Evolutionary conservation across 495 filamentous ascomycete species (phyloP), one percentile per base, ranked within the genome.

Genomic region (Lasiosphaeris hirsuta): DNA sequence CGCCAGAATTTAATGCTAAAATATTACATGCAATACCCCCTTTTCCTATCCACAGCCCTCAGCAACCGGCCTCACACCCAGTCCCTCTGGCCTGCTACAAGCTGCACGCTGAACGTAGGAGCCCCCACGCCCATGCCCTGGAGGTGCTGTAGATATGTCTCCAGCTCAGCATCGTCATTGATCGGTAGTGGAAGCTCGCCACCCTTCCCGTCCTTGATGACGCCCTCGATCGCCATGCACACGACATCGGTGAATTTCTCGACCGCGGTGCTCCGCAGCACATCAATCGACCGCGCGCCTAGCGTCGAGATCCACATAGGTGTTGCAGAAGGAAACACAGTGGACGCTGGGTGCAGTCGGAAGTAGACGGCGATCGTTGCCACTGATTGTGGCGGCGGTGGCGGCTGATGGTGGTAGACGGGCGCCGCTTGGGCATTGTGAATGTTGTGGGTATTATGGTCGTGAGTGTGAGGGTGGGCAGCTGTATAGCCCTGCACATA

Each of bases 101-200:
- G 33, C 45, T 70, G 65, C 10, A 89, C 81, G n/a, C 78, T 68
- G 69, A 92, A 88, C 9, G 77, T 84, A 3, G 84, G 82, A 69
- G 88, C 89, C 56, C 81, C 78, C 2, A 14, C 15, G 8, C 76
- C 83, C 46, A 75, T 23, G 7, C 78, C 85, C 54, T 78, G 55
- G 4, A 86, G 76, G 68, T 87, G 84, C 41, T 72, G 72, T 58
- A 92, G 63, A 71, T 89, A 92, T 2, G 82, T 84, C 54, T 81
- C 81, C 50, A 92, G 62, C 70, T 91, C 87, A 43, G 82, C 82
- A 63, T 90, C 87, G 34, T 84, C 77, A 52, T 85, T 84, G 62
- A 92, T 84, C 33, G 72, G 65, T 64, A 86, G 77, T 5, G 68
- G 65, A 49, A 84, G 68, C 68, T 87, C 82, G n/a, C 79, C 84